phyloP scores from a whole-genome alignment of 441 rosid species.

The Arabidopsis lyrata region DNA sequence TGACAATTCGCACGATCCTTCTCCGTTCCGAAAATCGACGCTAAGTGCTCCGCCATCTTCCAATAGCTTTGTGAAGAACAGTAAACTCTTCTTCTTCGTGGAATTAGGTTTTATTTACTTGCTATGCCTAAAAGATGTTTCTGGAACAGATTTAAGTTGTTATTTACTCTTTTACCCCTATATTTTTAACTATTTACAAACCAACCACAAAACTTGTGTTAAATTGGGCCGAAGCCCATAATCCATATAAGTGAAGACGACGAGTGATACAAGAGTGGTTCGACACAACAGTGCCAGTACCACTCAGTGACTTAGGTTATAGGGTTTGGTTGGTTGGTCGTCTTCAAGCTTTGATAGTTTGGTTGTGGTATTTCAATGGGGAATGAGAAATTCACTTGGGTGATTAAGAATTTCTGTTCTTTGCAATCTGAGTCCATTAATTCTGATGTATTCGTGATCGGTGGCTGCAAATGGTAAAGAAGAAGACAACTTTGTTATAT shows the following conservation, averaged over 20 bases:
- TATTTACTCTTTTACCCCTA: background rate
- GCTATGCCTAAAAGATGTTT: too few relatives aligned
- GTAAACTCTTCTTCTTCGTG: background rate
- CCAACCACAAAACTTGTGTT: background rate
- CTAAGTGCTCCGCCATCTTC: constrained; percentile 68
- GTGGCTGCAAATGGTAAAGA: constrained; percentile 65
- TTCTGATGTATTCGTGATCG: constrained; percentile 52
- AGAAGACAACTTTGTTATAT: background rate
- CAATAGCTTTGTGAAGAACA: background rate
- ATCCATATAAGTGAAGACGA: background rate
- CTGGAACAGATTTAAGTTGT: background rate
- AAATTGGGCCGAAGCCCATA: background rate
- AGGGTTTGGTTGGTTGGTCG: too few relatives aligned
- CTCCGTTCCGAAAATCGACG: constrained; percentile 70
- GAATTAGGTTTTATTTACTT: too few relatives aligned
- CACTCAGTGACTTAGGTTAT: background rate
- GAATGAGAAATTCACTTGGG: constrained; percentile 59
- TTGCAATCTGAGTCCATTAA: constrained; percentile 46
- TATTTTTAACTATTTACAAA: background rate
- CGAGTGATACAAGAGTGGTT: too few relatives aligned
- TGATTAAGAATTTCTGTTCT: constrained; percentile 58
- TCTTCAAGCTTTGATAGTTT: too few relatives aligned
- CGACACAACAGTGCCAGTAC: background rate
- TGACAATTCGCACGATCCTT: constrained; percentile 69
- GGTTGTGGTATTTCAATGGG: background rate